Evolutionary conservation across 768 basidiomycete species (phyloP).

Genomic region (Lyophyllum decastes): DNA sequence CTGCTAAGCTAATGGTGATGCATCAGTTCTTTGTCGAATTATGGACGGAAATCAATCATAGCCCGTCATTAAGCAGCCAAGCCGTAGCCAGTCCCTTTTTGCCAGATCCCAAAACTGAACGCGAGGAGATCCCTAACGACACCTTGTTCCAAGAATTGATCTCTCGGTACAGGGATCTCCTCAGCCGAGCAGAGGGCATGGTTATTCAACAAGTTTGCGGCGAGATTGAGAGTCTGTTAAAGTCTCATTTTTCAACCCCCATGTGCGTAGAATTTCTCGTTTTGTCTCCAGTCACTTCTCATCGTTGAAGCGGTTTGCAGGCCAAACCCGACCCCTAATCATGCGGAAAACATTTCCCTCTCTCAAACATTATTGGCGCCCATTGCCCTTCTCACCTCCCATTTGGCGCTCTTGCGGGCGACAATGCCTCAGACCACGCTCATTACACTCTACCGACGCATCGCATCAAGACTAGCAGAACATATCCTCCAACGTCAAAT

Average conservation of each 20-base stretch:
- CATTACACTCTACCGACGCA: constrained; percentile 72
- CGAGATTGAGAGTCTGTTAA: constrained; percentile 79
- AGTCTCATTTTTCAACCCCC: constrained; percentile 64
- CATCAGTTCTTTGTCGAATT: constrained; percentile 89
- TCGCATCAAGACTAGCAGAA: constrained; percentile 67
- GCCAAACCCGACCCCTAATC: constrained; percentile 18
- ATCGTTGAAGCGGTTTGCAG: constrained; percentile 11
- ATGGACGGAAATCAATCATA: constrained; percentile 75
- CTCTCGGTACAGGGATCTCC: constrained; percentile 60
- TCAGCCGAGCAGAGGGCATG: constrained; percentile 82
- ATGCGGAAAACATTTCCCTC: constrained; percentile 46
- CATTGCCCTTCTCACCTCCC: constrained; percentile 78
- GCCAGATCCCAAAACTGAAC: constrained; percentile 41
- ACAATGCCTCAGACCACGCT: constrained; percentile 61
- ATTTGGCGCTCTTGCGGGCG: constrained; percentile 66
- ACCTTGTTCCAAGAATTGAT: constrained; percentile 83
- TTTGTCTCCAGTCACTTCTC: not conserved
- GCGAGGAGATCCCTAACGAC: constrained; percentile 44
- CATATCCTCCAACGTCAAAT: constrained; percentile 86
- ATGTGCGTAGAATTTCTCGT: constrained; percentile 31
- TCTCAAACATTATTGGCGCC: constrained; percentile 75
- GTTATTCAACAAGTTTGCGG: constrained; percentile 78
- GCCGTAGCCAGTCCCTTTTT: constrained; percentile 51
- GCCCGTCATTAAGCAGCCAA: constrained; percentile 56
- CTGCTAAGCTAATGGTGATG: not conserved